Base-by-base conservation (phyloP, 495 filamentous ascomycete species). In the Podospora australis region DNA sequence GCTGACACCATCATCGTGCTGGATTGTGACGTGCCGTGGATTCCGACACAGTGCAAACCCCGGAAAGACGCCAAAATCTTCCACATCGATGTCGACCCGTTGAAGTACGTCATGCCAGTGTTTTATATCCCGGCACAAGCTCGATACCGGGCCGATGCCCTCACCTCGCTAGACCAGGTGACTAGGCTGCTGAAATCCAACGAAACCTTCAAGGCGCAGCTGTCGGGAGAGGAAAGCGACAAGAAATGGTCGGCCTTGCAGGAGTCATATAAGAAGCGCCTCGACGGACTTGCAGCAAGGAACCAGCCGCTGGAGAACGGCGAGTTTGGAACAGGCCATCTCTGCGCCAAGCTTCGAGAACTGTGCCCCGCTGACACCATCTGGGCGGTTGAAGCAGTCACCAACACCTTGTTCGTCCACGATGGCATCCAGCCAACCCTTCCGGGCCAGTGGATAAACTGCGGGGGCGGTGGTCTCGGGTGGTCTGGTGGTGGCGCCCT, bases 401-500 rank as follows among this genome's bases (percentile, higher is more conserved):
- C 91, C 6, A 83, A 87, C 46, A 88, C 87, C 0, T 65, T 61
- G 2, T 80, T 86, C 42, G 87, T 94, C 11, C 82, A 88, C 17
- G 88, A 97, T 56, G 83, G 88, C 54, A 60, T 96, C n/a, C 78
- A 80, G 58, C 82, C 83, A 9, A 86, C 79, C 11, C 52, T 81
- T 1, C 90, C 90, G 0, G 87, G 90, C 4, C 82, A 81, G 6
- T 92, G 88, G 83, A 82, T 95, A 59, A 95, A 95, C 70, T 97
- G 90, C 63, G 91, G 91, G 11, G 91, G 90, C 25, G 91, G 91
- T 28, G 91, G 91, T 3, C 75, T 96, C 0, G 91, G 91, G 16
- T 97, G 91, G 91, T 91, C 86, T n/a, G 91, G 91, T 17, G 91
- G 91, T 36, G 91, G 78, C 46, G 80, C 87, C 2, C 66, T 95